phyloP scores from a whole-genome alignment of 2,329 filamentous ascomycete species.

The Rugonectria rugulosa region DNA sequence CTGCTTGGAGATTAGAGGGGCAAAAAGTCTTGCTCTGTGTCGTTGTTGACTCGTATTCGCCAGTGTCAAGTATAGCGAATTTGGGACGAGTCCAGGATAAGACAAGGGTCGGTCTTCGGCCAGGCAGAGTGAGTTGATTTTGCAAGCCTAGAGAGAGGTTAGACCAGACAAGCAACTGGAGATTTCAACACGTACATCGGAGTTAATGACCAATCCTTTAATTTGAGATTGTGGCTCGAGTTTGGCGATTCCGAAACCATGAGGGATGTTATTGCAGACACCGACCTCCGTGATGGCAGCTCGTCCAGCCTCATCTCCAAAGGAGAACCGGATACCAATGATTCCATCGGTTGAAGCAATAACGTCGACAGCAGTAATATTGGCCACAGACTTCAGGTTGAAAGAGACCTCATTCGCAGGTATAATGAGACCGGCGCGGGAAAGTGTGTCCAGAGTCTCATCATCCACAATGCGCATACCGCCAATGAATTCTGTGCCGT shows the following conservation, averaged over 20 bases:
- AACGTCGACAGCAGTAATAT: not conserved
- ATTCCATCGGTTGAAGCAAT: not conserved
- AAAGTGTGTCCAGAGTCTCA: not conserved
- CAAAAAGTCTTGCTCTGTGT: no score
- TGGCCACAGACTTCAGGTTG: not conserved
- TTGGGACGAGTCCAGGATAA: no score
- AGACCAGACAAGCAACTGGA: not conserved
- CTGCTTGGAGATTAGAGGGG: no score
- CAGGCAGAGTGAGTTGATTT: not conserved
- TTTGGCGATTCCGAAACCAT: no score
- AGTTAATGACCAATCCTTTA: not conserved
- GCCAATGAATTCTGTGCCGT: not conserved
- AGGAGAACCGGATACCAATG: no score
- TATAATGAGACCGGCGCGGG: not conserved
- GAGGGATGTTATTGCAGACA: no score
- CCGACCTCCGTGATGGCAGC: no score
- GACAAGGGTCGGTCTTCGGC: not conserved
- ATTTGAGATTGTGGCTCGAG: not conserved
- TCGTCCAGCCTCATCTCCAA: no score
- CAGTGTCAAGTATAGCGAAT: no score
- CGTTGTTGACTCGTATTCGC: no score
- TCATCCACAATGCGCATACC: not conserved
- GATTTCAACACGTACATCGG: not conserved
- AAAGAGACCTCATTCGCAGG: not conserved
- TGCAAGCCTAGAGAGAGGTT: not conserved